Evolutionary conservation across 2,329 filamentous ascomycete genomes (phyloP).

Genomic region (Penicillium nordicum): DNA sequence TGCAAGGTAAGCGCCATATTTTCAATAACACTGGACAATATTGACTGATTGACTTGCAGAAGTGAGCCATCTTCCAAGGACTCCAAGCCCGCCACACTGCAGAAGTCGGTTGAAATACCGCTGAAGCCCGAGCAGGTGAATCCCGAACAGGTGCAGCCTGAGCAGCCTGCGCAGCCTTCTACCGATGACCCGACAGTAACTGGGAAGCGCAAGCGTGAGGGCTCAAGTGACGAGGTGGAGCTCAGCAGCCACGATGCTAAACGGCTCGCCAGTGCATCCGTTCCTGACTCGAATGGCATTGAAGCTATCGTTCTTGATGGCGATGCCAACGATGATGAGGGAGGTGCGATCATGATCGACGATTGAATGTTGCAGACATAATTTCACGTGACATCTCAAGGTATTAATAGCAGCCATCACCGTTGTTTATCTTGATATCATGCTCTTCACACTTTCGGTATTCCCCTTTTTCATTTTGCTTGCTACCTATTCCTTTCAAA

Average conservation of each 20-base stretch:
- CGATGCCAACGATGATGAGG: conserved; percentile 37
- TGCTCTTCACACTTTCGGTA: conserved; percentile 10
- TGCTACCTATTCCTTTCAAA: too few relatives aligned
- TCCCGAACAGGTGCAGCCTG: conserved; percentile 45
- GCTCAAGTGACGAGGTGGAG: conserved; percentile 39
- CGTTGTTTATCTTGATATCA: not conserved
- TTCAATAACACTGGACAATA: not conserved
- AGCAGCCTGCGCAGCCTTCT: conserved; percentile 30
- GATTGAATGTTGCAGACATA: conserved; percentile 43
- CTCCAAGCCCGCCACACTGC: conserved; percentile 40
- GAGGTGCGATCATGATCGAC: conserved; percentile 64
- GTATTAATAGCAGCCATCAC: not conserved
- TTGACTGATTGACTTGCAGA: conserved; percentile 21
- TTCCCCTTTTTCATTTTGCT: not conserved
- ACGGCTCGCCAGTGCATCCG: conserved; percentile 33
- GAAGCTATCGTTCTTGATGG: conserved; percentile 45
- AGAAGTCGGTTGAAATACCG: conserved; percentile 46
- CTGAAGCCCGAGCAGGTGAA: conserved; percentile 45
- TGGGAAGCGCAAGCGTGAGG: conserved; percentile 46
- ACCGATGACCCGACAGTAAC: conserved; percentile 25
- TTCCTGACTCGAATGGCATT: conserved; percentile 42
- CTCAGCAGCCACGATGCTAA: conserved; percentile 39
- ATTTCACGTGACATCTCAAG: not conserved
- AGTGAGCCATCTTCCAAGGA: conserved; percentile 33
- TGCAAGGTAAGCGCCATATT: conserved; percentile 26